Evolutionary conservation across 2,329 filamentous ascomycete genomes (phyloP), one percentile per base, ranked within the genome.

Genomic region (Aspergillus tubingensis): DNA sequence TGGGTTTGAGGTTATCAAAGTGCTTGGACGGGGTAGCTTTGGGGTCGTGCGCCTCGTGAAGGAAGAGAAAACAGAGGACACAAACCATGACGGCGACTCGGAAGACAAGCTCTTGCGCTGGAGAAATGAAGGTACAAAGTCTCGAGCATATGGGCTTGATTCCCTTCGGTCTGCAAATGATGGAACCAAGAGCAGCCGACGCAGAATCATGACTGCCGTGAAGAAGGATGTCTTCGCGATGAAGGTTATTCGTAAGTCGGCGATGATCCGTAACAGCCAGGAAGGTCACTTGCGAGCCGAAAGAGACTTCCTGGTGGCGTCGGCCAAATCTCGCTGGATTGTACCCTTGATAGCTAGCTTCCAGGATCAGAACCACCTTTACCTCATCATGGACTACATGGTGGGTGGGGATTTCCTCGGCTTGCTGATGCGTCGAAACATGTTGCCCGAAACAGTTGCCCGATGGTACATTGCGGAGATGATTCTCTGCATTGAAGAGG

Each of bases 371-470:
- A 84, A 85, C 44, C 91, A 91, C 68, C 82, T 99, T 5, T 98
- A 98, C 70, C 85, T 99, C 5, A 90, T 97, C 55, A 97, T 98
- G 92, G 93, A 98, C 61, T 99, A 96, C 72, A 97, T 97, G 92
- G 89, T 96, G 2, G 95, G 94, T 0, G 94, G 95, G 0, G 94
- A 99, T 73, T 98, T 99, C 67, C 82, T 99, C 0, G 91, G 91
- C 1, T 77, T 97, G 0, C 79, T 99, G 15, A 90, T 97, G 58
- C 87, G 93, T 15, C 91, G 96, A 71, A 92, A 95, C 62, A 86
- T 91, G 2, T 82, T 99, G 2, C 87, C 87, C 58, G 95, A 98
- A 74, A 80, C 84, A 0, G 86, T 91, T 47, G 88, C 93, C 4
- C 89, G 86, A 63, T 97, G 91, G 81, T 98, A 98, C 73, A 82